A percentile compares a stretch with the other conserved stretches of the same genome.
Evolutionary conservation across 2,329 filamentous ascomycete genomes (phyloP).

Genomic region (Esteya vermicola): DNA sequence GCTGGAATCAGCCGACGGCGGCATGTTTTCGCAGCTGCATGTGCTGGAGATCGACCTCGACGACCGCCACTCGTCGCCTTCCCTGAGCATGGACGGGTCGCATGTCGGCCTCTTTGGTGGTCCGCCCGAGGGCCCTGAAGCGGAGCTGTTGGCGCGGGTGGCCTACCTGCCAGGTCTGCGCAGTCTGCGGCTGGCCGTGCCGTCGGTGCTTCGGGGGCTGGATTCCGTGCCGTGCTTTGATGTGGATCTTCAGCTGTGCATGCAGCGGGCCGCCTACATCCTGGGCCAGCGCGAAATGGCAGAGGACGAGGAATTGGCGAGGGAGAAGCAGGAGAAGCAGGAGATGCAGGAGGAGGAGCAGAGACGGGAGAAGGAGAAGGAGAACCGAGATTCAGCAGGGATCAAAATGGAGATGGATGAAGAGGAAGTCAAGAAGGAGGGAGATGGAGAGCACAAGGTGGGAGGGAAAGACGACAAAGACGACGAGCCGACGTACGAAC

Average conservation of each 20-base stretch:
- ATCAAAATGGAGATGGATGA: no score
- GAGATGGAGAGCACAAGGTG: no score
- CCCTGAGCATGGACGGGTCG: conserved; percentile 9
- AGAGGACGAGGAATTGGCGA: no score
- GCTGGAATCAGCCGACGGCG: not conserved
- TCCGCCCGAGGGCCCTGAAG: not conserved
- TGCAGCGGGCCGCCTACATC: not conserved
- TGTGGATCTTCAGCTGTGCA: conserved; percentile 2
- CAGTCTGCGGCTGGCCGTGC: conserved; percentile 28
- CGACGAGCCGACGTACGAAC: no score
- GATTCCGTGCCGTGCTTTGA: conserved; percentile 3
- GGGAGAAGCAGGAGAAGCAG: not conserved
- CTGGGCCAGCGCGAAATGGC: conserved; percentile 3
- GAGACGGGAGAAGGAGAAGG: not conserved
- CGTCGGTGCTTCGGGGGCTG: conserved; percentile 8
- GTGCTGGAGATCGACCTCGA: conserved; percentile 35
- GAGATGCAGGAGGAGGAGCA: not conserved
- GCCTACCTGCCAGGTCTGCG: conserved; percentile 24
- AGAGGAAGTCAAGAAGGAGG: no score
- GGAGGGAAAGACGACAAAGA: no score
- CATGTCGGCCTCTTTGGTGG: not conserved
- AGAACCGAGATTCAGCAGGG: no score
- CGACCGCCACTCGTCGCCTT: conserved; percentile 12
- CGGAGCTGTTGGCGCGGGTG: conserved; percentile 23
- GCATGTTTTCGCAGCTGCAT: conserved; percentile 24